These are phyloP conservation scores for Colletotrichum lentis DNA, from an alignment of 2,329 filamentous ascomycete genomes.

Conservation along the genomic window DNA sequence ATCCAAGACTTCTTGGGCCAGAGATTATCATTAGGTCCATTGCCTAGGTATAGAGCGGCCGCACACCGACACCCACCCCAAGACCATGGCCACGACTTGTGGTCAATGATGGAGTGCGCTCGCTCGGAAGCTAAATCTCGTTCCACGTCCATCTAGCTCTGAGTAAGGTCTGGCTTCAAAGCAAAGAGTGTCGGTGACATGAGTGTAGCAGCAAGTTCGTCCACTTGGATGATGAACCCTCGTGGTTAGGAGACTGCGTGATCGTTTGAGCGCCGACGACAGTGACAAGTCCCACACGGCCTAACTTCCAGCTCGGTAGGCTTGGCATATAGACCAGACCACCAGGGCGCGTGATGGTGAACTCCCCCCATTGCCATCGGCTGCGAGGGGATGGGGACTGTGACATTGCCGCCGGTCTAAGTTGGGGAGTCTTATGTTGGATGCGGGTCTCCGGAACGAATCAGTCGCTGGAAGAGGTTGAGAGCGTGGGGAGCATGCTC, in stretches of 20 bases:
- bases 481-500: background rate
- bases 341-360: background rate
- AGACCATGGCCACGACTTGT: background rate
- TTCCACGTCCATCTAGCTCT: background rate
- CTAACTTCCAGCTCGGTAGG: background rate
- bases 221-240: background rate
- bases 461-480: background rate
- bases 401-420: conserved; percentile 19
- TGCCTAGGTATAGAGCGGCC: no score
- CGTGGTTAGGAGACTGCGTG: background rate
- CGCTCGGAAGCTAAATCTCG: background rate
- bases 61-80: background rate
- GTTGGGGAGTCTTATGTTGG: conserved; percentile 8
- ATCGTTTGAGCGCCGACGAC: background rate
- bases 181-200: background rate
- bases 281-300: background rate
- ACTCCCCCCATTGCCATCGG: conserved; percentile 1
- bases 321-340: conserved; percentile 3
- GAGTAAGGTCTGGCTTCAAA: background rate
- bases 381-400: background rate
- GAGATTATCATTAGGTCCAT: no score
- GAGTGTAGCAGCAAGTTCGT: background rate
- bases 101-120: background rate
- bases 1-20: background rate
- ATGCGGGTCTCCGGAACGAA: background rate